Base-by-base conservation (phyloP, 352 stramenopile species). In the Aphanomyces astaci region DNA sequence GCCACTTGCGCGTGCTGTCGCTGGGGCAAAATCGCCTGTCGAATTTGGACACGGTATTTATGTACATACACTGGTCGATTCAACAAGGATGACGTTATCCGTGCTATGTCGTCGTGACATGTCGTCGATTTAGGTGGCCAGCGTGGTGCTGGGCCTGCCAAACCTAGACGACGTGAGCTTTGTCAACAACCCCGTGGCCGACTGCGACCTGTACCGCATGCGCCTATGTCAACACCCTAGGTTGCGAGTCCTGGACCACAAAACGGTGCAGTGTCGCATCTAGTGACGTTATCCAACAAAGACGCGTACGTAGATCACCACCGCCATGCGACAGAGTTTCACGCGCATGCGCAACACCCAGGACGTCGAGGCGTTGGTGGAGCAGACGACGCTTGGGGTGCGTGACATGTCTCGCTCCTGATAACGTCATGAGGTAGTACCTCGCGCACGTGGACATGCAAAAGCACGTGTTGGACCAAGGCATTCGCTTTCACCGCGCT, bases 31-130 rank as follows among this genome's bases (percentile, higher is more conserved):
- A 66, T 57, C 43, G 31, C 17, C 22, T 66, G 27, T 5, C 39
- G 2, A 25, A 66, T 43, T 11, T 66, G 27, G 60, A 66, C 48
- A 22, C 33, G 30, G 60, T 66, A 66, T n/a, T n/a, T n/a, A n/a
- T n/a, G n/a, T n/a, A n/a, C n/a, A n/a, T n/a, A n/a, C n/a, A n/a
- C n/a, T n/a, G n/a, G n/a, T n/a, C n/a, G n/a, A n/a, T n/a, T n/a
- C n/a, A n/a, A n/a, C n/a, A 43, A 43, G 36, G 36, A 43, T 43
- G 36, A 15, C 36, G 36, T n/a, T n/a, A 25, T 46, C 24, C 43
- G 10, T 31, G 30, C 11, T 62, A 13, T 62, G 10, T 25, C 30
- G 43, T 62, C 53, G n/a, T n/a, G 10, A 54, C 46, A 54, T 54
- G 19, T 53, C 55, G 27, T 49, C 28, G 10, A 45, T n/a, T 9